These are phyloP conservation scores for Candida succiphila DNA, from an alignment of 805 yeast species.

Conservation along the genomic window DNA sequence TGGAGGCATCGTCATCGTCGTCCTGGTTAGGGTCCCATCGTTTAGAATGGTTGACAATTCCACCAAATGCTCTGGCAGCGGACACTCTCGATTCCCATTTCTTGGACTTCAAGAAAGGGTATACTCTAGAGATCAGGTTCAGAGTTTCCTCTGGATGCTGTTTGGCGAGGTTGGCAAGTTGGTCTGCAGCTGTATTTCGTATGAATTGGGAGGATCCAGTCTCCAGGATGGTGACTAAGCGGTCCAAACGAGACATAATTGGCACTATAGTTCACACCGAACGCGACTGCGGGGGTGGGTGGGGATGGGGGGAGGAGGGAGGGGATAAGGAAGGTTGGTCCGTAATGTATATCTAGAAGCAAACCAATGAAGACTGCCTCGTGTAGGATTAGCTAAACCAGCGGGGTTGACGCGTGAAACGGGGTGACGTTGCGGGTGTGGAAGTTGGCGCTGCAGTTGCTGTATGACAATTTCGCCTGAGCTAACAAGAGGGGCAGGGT, in stretches of 20 bases:
- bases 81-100: conserved; percentile 97
- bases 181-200: conserved; percentile 95
- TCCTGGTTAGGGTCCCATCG: conserved; percentile 73
- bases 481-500: too few relatives aligned
- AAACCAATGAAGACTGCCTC: too few relatives aligned
- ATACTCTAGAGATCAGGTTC: conserved; percentile 75
- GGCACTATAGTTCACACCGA: too few relatives aligned
- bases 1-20: conserved; percentile 6
- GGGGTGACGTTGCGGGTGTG: too few relatives aligned
- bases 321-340: too few relatives aligned
- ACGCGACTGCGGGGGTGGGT: too few relatives aligned
- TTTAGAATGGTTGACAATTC: conserved; percentile 70
- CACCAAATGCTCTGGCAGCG: conserved; percentile 92
- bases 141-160: conserved; percentile 91
- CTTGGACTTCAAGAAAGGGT: conserved; percentile 72
- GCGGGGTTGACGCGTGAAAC: too few relatives aligned
- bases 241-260: conserved; percentile 24
- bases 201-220: conserved; percentile 93
- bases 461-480: too few relatives aligned
- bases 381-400: too few relatives aligned
- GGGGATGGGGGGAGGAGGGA: too few relatives aligned
- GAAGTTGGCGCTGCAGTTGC: too few relatives aligned
- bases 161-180: conserved; percentile 85
- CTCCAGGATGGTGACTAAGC: conserved; percentile 46
- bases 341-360: too few relatives aligned